phyloP scores from a whole-genome alignment of 2,329 filamentous ascomycete species.

The Ophiostoma ulmi region DNA sequence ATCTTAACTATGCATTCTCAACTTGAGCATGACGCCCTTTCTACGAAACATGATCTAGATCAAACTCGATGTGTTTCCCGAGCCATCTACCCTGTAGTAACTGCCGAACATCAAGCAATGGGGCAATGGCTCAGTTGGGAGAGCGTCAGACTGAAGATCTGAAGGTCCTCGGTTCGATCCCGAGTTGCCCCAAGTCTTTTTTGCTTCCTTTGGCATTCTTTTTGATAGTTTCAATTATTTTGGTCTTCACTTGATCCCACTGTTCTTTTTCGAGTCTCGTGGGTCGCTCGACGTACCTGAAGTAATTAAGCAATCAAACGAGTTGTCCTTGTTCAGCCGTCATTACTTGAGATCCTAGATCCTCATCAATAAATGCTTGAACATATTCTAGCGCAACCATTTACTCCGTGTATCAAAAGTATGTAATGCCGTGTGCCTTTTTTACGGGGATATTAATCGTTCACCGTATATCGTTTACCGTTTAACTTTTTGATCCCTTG shows the following conservation, averaged over 20 bases:
- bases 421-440: background rate
- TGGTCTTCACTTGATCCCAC: background rate
- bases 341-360: background rate
- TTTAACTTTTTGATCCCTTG: background rate
- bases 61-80: background rate
- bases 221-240: background rate
- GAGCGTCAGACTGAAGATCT: slow-evolving; percentile 19
- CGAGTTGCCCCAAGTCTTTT: slow-evolving; percentile 18
- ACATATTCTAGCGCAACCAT: background rate
- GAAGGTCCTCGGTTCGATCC: slow-evolving; percentile 21
- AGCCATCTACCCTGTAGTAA: background rate
- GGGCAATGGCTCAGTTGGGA: slow-evolving; percentile 21
- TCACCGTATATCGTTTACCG: background rate
- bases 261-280: background rate
- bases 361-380: background rate
- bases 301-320: background rate
- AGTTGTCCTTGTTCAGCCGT: background rate
- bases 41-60: background rate
- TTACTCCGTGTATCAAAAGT: background rate
- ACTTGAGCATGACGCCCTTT: background rate
- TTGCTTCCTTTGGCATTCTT: background rate
- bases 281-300: background rate
- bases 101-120: background rate
- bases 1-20: background rate
- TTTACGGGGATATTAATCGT: background rate